Conservation (phyloP, 495 filamentous ascomycete species). For the Achaetomiella virescens region DNA sequence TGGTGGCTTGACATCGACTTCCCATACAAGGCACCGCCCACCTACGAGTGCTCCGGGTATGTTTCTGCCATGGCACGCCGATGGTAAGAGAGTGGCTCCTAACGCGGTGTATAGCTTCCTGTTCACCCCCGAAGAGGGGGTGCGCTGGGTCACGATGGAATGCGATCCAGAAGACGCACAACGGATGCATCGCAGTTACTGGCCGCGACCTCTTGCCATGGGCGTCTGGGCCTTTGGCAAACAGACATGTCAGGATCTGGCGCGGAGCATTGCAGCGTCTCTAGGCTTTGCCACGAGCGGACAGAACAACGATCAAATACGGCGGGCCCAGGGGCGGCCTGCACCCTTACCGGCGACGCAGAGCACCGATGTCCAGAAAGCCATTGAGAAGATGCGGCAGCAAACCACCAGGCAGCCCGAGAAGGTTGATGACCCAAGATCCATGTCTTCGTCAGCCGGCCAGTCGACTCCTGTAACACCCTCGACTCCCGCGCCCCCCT, state of each 20-base stretch:
- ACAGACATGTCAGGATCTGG: slow-evolving; percentile 26
- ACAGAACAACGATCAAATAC: neutral
- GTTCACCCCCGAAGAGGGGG: slow-evolving; percentile 30
- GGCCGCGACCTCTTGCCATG: slow-evolving; percentile 29
- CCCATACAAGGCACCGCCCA: slow-evolving; percentile 37
- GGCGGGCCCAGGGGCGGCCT: neutral
- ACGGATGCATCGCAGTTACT: slow-evolving; percentile 28
- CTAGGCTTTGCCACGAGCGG: slow-evolving; percentile 25
- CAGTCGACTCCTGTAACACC: too few species aligned
- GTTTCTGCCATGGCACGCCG: neutral
- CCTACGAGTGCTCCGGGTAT: slow-evolving; percentile 36
- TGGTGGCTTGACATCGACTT: slow-evolving; percentile 39
- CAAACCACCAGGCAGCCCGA: slow-evolving; percentile 29
- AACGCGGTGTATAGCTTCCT: slow-evolving; percentile 19
- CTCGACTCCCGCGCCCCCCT: neutral
- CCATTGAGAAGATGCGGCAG: slow-evolving; percentile 24
- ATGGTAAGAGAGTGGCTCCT: neutral
- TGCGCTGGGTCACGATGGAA: slow-evolving; percentile 23
- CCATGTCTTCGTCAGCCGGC: slow-evolving; percentile 12
- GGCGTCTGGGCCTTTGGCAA: slow-evolving; percentile 33
- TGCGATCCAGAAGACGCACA: slow-evolving; percentile 29
- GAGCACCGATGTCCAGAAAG: slow-evolving; percentile 18
- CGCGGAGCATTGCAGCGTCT: slow-evolving; percentile 20
- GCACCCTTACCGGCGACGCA: slow-evolving; percentile 2
- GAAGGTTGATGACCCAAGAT: slow-evolving; percentile 19